Base-by-base conservation (phyloP, 306 rosid species). In the Pterocarpus macrocarpus region DNA sequence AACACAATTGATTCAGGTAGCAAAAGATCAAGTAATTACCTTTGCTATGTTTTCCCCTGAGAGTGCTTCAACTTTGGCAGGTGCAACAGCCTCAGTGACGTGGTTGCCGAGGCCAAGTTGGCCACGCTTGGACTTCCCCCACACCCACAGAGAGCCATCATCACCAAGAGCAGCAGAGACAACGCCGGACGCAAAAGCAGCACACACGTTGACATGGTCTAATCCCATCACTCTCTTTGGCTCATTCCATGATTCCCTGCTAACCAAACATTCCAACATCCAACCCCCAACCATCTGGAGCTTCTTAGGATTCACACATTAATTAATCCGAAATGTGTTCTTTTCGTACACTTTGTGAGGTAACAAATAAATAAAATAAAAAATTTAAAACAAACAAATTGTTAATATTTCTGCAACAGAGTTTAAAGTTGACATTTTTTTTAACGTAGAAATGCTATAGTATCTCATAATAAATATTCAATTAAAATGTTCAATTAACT, bases 51-150 rank as follows among this genome's bases (percentile, higher is more conserved):
- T 90, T 82, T 91, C 90, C 61, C 90, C 87, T 2, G 95, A 82
- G 55, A 95, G 92, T 61, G 89, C 90, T 86, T 90, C 84, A 70
- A 95, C 79, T 76, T 85, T 85, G 63, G 93, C 78, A 52, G 99
- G 98, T 22, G 69, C 55, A 76, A 87, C 34, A 65, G 97, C 90
- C 81, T 90, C 89, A 3, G 65, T 80, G 69, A 89, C 55, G 28
- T 83, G 78, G 64, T 87, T 76, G 15, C 97, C 98, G 63, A 93
- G 94, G n/a, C 97, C 98, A 76, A 93, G 94, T 85, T 93, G 99
- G 36, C 97, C 99, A 1, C 93, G 97, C 71, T 87, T 91, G 1
- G 96, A 95, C 85, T 78, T 93, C 14, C 99, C 99, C 98, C 98
- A 95, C 8, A 91, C 90, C 94, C 95, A 95, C 69, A 95, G 50